phyloP scores from a whole-genome alignment of 106 monocot genomes.

The Platanthera guangdongensis region DNA sequence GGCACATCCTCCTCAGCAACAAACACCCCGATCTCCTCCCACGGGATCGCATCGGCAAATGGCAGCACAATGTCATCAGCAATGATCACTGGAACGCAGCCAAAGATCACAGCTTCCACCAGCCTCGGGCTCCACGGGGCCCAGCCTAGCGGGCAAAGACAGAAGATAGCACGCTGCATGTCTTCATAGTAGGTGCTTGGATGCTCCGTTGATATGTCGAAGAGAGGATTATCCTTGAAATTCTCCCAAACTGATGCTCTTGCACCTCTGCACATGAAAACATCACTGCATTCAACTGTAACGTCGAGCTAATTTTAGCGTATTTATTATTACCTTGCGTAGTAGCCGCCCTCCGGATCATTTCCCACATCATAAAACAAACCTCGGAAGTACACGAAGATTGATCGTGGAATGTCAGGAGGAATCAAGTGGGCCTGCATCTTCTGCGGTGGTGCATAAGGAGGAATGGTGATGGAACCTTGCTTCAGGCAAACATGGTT shows the following conservation, averaged over 20 bases:
- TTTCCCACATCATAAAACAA: slow-evolving; percentile 60
- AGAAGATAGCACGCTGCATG: slow-evolving; percentile 64
- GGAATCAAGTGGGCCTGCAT: slow-evolving; percentile 67
- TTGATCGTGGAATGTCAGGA: slow-evolving; percentile 51
- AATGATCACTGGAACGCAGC: slow-evolving; percentile 64
- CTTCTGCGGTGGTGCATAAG: slow-evolving; percentile 68
- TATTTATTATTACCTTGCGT: slow-evolving; percentile 42
- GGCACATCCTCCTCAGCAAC: slow-evolving; percentile 62
- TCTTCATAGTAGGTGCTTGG: slow-evolving; percentile 65
- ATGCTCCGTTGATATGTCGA: slow-evolving; percentile 62
- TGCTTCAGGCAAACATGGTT: slow-evolving; percentile 68
- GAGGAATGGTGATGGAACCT: slow-evolving; percentile 62
- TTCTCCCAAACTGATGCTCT: slow-evolving; percentile 65
- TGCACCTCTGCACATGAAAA: slow-evolving; percentile 32
- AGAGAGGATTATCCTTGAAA: slow-evolving; percentile 64
- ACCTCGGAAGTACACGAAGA: slow-evolving; percentile 63
- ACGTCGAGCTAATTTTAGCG: no score
- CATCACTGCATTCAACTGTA: neutral
- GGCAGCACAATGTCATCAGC: slow-evolving; percentile 64
- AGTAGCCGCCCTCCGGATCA: slow-evolving; percentile 63
- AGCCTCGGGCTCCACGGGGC: slow-evolving; percentile 62
- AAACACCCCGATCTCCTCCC: slow-evolving; percentile 66
- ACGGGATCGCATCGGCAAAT: slow-evolving; percentile 59
- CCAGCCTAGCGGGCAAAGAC: slow-evolving; percentile 64
- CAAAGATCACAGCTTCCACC: slow-evolving; percentile 56